Evolutionary conservation across 164 flowering plant species (phyloP), one percentile per base, ranked within the genome.

Genomic region (Protea cynaroides): DNA sequence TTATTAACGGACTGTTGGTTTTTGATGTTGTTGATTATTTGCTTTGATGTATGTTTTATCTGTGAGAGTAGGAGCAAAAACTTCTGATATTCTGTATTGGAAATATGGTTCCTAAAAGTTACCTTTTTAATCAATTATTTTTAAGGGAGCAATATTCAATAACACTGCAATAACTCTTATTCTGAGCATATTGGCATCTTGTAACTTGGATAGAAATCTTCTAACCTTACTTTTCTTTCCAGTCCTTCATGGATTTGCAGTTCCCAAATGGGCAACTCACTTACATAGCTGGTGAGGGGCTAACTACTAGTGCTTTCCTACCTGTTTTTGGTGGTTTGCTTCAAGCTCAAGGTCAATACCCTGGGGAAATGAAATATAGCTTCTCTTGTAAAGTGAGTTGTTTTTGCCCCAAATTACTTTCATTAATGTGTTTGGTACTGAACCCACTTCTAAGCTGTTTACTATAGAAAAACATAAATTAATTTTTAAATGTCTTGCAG

Each of bases 241-340:
- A 94, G 98, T 85, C 98, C 24, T 94, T 90, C 78, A 87, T 94
- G 81, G 97, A 94, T 78, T 66, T 89, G 80, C 99, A 94, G 75
- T 94, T 91, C 65, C 99, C 99, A 49, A 90, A 91, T 71, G 99
- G 99, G 71, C 97, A 94, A 67, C 66, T 94, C 15, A 94, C 97
- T 1, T 94, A 94, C 78, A 90, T 87, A 54, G 71, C 99, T 69
- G 99, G 99, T 40, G 99, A 94, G 76, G 97, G 99, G 13, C 50
- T 94, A 69, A 87, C 91, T 52, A 79, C 90, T 11, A 94, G 95
- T 78, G 89, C 90, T 38, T 94, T 90, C 64, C 61, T 91, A 34
- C 97, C 99, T 69, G 40, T 89, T 61, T 79, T 82, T 69, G 97
- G 97, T 34, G 99, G 99, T 22, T 78, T 94, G 70, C 93, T 94